Evolutionary conservation across 352 stramenopile genomes (phyloP), one percentile per base, ranked within the genome.

Genomic region (Phytophthora constricta): DNA sequence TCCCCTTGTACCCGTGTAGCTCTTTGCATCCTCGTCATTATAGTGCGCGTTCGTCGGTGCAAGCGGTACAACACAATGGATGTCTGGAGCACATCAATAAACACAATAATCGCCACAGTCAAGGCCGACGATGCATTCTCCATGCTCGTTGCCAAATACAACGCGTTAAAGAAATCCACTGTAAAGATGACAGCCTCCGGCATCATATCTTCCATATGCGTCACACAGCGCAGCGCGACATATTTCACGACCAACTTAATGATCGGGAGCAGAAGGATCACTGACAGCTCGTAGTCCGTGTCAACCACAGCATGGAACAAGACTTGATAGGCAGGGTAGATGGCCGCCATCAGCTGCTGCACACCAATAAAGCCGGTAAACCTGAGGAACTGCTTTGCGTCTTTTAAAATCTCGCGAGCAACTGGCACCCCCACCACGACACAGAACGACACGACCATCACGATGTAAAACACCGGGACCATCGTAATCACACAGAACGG

Each of bases 221-320:
- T 16, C 13, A 43, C 22, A 20, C 25, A 55, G 13, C 31, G 42
- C 10, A 46, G 31, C 22, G 28, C 68, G 41, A 62, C n/a, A 20
- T 65, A 49, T 51, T 71, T 77, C 28, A 67, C 27, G 2, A 47
- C 10, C 19, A 78, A n/a, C 22, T 79, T 79, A 17, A 79, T 51
- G 5, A 72, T 7, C 7, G 53, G 51, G 5, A 76, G 59, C 9
- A 72, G 19, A 7, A 59, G 16, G 14, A 58, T 54, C 17, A 53
- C 31, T 13, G n/a, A 11, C 8, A 65, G n/a, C 23, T 65, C 26
- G 5, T 49, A 58, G 8, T 25, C 13, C 2, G 25, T 51, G 16
- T 27, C n/a, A 13, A 7, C 17, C 16, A 28, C 26, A 17, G 55
- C 42, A 23, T 16, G n/a, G 27, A 62, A 62, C 22, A 54, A 31